A percentile compares a stretch with the other conserved stretches of the same genome.
These are phyloP conservation scores for Phaeosphaeriaceae sp. DNA, from an alignment of 2,329 filamentous ascomycete genomes.

Conservation along the genomic window DNA sequence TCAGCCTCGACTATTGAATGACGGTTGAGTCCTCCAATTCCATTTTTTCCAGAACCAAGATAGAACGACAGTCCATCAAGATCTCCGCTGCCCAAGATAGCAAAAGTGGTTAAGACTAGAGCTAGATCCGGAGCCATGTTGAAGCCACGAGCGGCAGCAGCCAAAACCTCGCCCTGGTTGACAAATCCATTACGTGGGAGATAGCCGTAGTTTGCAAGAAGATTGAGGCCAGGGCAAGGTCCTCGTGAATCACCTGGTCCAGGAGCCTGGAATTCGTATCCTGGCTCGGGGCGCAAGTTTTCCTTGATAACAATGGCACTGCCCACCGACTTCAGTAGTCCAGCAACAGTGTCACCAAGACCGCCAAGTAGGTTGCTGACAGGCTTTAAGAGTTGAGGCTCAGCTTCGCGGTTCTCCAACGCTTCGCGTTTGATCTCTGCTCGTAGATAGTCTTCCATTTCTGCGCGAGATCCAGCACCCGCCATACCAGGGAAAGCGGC, in stretches of 20 bases:
- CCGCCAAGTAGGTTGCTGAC: slow-evolving; percentile 13
- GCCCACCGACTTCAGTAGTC: slow-evolving; percentile 26
- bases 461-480: slow-evolving; percentile 16
- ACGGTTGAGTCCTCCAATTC: slow-evolving; percentile 40
- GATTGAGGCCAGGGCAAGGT: slow-evolving; percentile 61
- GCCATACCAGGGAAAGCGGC: slow-evolving; percentile 25
- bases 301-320: slow-evolving; percentile 18
- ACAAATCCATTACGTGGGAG: slow-evolving; percentile 54
- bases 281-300: slow-evolving; percentile 29
- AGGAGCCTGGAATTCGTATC: slow-evolving; percentile 23
- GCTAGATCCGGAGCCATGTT: slow-evolving; percentile 36
- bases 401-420: slow-evolving; percentile 9
- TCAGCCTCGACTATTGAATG: slow-evolving; percentile 52
- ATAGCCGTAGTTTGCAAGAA: slow-evolving; percentile 59
- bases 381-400: slow-evolving; percentile 12
- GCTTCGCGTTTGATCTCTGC: slow-evolving; percentile 15
- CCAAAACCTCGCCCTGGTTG: slow-evolving; percentile 21
- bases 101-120: slow-evolving; percentile 39
- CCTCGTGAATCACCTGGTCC: slow-evolving; percentile 29
- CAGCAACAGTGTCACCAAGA: slow-evolving; percentile 15
- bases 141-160: slow-evolving; percentile 25
- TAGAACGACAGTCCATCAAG: slow-evolving; percentile 27
- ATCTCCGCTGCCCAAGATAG: slow-evolving; percentile 28
- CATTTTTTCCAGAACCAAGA: slow-evolving; percentile 25
- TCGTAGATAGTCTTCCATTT: slow-evolving; percentile 16